Evolutionary conservation across 2,329 filamentous ascomycete species (phyloP).

Genomic region (Alternaria consortialis): DNA sequence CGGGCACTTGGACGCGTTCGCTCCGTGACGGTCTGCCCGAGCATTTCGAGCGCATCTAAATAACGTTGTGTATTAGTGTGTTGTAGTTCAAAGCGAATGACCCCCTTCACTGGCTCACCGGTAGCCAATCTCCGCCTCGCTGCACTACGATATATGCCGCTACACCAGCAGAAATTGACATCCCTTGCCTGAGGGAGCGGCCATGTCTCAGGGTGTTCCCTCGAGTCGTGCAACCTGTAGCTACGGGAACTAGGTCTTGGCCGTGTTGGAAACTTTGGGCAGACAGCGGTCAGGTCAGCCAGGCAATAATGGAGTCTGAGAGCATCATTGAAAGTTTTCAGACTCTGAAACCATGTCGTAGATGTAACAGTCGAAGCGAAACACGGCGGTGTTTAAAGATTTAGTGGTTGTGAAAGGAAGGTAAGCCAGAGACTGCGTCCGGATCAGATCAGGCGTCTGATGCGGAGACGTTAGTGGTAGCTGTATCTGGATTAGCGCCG

Average conservation of each 20-base stretch:
- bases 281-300: not conserved
- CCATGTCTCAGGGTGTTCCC: not conserved
- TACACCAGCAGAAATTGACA: not conserved
- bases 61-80: not conserved
- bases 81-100: not conserved
- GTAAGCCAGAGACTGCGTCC: not conserved
- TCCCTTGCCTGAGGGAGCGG: not conserved
- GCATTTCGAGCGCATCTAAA: not conserved
- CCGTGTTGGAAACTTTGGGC: not conserved
- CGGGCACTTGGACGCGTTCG: not conserved
- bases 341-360: slow-evolving; percentile 1
- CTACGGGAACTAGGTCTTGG: slow-evolving; percentile 3
- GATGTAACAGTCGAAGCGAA: not conserved
- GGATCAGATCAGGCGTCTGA: not conserved
- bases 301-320: not conserved
- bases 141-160: not conserved
- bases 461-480: not conserved
- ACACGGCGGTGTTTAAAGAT: not conserved
- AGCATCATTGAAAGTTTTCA: not conserved
- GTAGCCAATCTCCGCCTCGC: not conserved
- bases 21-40: not conserved
- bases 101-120: not conserved
- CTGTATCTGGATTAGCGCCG: not conserved
- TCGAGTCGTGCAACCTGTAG: slow-evolving; percentile 10
- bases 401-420: not conserved